phyloP scores from a whole-genome alignment of 2,329 filamentous ascomycete species.

The Pseudogymnoascus pannorum region DNA sequence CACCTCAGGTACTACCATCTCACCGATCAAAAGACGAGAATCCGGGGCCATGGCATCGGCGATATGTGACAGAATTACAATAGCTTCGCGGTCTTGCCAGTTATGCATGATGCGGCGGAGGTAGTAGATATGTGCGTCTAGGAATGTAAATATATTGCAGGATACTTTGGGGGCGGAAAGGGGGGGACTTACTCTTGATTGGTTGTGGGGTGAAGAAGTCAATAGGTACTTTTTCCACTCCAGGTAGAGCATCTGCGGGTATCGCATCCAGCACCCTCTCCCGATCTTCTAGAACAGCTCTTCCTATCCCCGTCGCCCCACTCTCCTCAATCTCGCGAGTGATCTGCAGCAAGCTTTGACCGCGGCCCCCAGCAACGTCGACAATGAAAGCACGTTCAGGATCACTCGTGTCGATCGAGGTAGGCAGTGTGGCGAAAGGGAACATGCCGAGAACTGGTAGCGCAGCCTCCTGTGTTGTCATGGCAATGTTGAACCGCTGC shows the following conservation, averaged over 20 bases:
- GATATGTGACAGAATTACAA: slow-evolving; percentile 19
- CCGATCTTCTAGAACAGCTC: not conserved
- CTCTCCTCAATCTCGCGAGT: not conserved
- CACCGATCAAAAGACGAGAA: slow-evolving; percentile 18
- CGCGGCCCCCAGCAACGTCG: slow-evolving; percentile 1
- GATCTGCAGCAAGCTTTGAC: not conserved
- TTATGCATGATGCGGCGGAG: slow-evolving; percentile 23
- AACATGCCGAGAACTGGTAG: not conserved
- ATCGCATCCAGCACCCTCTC: slow-evolving; percentile 4
- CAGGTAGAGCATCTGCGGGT: not conserved
- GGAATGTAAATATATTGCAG: not conserved
- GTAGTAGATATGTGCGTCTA: slow-evolving; percentile 23
- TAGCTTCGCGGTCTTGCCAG: slow-evolving; percentile 17
- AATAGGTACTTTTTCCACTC: not conserved
- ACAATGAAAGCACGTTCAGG: slow-evolving; percentile 8
- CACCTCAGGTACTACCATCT: slow-evolving; percentile 17
- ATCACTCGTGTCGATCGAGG: slow-evolving; percentile 11
- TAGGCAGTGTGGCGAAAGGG: not conserved
- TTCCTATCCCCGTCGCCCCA: not conserved
- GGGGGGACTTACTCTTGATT: not conserved
- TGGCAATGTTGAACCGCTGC: slow-evolving; percentile 21
- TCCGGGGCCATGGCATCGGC: slow-evolving; percentile 18
- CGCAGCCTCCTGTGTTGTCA: slow-evolving; percentile 12
- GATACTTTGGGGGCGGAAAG: not conserved
- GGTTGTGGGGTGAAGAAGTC: slow-evolving; percentile 8